Percentiles rank a stretch among this genome's conserved stretches.
Evolutionary conservation across 1,284 basidiomycete genomes (phyloP).

Genomic region (Sporisorium scitamineum): DNA sequence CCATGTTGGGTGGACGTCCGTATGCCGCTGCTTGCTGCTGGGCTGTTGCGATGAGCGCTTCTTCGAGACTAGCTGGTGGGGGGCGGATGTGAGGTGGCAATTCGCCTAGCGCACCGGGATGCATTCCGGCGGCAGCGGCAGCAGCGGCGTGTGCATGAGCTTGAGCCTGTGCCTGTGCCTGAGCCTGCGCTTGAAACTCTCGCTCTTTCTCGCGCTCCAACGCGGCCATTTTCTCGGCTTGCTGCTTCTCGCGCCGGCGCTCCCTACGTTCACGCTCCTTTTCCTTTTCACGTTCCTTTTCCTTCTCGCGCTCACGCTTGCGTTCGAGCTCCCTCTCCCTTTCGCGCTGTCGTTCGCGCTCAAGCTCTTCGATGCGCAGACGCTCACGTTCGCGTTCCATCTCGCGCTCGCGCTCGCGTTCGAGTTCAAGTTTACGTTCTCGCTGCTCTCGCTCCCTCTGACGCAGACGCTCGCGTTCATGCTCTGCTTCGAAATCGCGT

Average conservation of each 20-base stretch:
- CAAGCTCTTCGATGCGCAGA: constrained; percentile 27
- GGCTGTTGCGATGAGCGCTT: constrained; percentile 42
- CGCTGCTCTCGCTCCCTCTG: constrained; percentile 23
- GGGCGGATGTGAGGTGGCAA: constrained; percentile 36
- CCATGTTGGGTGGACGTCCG: constrained; percentile 41
- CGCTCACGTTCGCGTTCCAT: constrained; percentile 18
- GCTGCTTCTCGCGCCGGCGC: constrained; percentile 46
- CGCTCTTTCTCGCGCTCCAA: constrained; percentile 43
- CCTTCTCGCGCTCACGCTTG: constrained; percentile 39
- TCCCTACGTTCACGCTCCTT: constrained; percentile 43
- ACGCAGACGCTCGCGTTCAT: constrained; percentile 35
- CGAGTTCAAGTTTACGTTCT: constrained; percentile 26
- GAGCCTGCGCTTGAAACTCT: constrained; percentile 35
- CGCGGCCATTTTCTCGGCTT: constrained; percentile 45
- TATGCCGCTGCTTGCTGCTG: constrained; percentile 42
- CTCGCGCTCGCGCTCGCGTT: constrained; percentile 30
- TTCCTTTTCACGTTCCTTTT: constrained; percentile 42
- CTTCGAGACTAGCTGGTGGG: constrained; percentile 36
- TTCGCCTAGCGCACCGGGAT: constrained; percentile 27
- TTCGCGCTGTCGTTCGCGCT: constrained; percentile 31
- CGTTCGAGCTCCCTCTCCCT: constrained; percentile 32
- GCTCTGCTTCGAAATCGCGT: constrained; percentile 28
- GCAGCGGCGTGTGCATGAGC: constrained; percentile 40
- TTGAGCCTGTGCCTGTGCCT: constrained; percentile 42
- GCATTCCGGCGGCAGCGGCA: constrained; percentile 35